Evolutionary conservation across 2,329 filamentous ascomycete species (phyloP), one percentile per base, ranked within the genome.

Genomic region (Fusarium clavum): DNA sequence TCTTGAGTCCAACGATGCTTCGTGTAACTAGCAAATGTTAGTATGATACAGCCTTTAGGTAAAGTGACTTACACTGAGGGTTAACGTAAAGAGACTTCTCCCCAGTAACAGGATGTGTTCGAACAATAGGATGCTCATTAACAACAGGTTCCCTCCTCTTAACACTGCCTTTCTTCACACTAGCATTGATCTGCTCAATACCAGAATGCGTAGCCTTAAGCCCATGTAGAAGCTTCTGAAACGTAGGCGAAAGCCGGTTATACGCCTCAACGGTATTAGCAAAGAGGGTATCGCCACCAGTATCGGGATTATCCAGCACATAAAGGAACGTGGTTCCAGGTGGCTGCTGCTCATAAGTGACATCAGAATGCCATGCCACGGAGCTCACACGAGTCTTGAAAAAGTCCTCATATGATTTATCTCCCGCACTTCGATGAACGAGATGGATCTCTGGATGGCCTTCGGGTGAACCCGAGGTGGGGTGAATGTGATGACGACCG

Each of bases 241-340:
- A 96, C 41, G 89, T 87, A 0, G 93, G 92, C 58, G 91, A 94
- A 5, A 98, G 85, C 8, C 94, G 87, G 67, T 90, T 88, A 78
- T 97, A 98, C 1, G 94, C 94, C 79, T 92, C 91, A 1, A 85
- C 93, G 72, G 91, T 89, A 77, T 97, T 92, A 47, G 86, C 89
- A 75, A 97, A 97, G 5, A 97, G 82, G 0, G 94, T 97, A 77
- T 97, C 94, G 49, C 94, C 94, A 38, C 94, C 94, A 1, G 88
- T 90, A 41, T 88, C 84, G 2, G 94, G 94, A 46, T 88, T 90
- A 77, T 97, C 94, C n/a, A 98, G 86, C 52, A 94, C 85, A 77
- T 97, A 97, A 38, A 97, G 81, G 81, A 97, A 97, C 0, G 94
- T 97, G 0, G 94, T 97, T 30, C 94, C 93, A 0, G 94, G 94